Percentiles rank a stretch among this genome's conserved stretches.
These are phyloP conservation scores for Fusarium sacchari DNA, from an alignment of 2,329 filamentous ascomycete species.

Conservation along the genomic window DNA sequence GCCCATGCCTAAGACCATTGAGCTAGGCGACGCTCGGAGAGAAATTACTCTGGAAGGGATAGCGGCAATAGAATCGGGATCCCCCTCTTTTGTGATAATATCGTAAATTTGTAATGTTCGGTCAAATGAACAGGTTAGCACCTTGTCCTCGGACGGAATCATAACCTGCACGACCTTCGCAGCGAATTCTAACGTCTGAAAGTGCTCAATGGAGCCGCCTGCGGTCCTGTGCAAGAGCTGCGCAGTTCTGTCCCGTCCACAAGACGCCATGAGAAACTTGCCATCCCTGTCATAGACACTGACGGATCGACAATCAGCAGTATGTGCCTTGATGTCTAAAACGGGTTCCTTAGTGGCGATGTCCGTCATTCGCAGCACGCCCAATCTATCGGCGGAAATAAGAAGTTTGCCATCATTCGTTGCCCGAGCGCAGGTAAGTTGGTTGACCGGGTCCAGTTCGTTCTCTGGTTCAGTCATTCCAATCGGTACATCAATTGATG, in stretches of 20 bases:
- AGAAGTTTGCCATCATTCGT: conserved; percentile 72
- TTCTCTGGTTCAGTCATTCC: conserved; percentile 66
- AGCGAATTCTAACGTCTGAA: conserved; percentile 94
- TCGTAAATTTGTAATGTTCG: conserved; percentile 87
- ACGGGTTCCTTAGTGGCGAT: conserved; percentile 68
- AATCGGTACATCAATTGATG: conserved; percentile 72
- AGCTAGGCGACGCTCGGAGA: conserved; percentile 86
- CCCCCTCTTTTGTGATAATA: conserved; percentile 74
- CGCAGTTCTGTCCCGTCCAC: conserved; percentile 88
- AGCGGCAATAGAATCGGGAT: conserved; percentile 75
- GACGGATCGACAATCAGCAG: conserved; percentile 85
- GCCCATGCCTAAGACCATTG: conserved; percentile 77
- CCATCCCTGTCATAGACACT: conserved; percentile 72
- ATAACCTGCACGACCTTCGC: conserved; percentile 82
- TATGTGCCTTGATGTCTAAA: conserved; percentile 85
- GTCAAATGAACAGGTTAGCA: conserved; percentile 90
- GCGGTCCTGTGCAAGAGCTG: conserved; percentile 80
- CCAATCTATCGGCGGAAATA: conserved; percentile 85
- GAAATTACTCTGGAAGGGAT: conserved; percentile 80
- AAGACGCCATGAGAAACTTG: conserved; percentile 78
- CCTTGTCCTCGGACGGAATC: conserved; percentile 76
- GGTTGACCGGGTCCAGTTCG: conserved; percentile 65
- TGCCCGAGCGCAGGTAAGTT: conserved; percentile 68
- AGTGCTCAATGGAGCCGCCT: conserved; percentile 72
- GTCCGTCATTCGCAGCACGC: conserved; percentile 79